Evolutionary conservation across 306 rosid genomes (phyloP).

Genomic region (Cucumis melo): DNA sequence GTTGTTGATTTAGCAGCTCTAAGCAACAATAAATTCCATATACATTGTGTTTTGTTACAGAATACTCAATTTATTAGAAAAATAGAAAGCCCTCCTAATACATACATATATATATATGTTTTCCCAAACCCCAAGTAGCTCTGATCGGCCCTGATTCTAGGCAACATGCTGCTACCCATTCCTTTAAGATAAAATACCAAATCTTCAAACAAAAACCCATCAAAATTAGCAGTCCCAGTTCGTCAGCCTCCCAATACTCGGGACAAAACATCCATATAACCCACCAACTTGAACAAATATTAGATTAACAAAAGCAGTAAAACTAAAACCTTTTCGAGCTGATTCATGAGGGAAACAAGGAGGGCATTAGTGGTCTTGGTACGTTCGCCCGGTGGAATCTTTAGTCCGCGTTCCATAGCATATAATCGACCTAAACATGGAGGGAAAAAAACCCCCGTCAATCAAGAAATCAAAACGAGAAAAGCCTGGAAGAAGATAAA

Average conservation of each 20-base stretch:
- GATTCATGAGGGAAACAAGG: conserved; percentile 93
- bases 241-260: not conserved
- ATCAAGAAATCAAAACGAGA: not conserved
- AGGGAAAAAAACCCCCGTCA: not conserved
- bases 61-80: not conserved
- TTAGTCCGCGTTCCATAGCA: conserved; percentile 95
- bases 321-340: conserved; percentile 70
- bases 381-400: conserved; percentile 80
- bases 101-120: too few species aligned
- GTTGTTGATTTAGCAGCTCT: not conserved
- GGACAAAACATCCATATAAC: not conserved
- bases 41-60: not conserved
- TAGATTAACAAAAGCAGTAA: not conserved
- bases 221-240: not conserved
- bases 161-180: not conserved
- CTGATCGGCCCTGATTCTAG: not conserved
- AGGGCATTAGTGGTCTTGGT: conserved; percentile 86
- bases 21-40: not conserved
- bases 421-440: conserved; percentile 65
- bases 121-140: not conserved
- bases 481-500: not conserved
- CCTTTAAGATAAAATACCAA: not conserved
- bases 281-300: not conserved
- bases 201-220: not conserved
- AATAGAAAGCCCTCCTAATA: not conserved